Conservation (phyloP, 2,329 filamentous ascomycete genomes). For the Exophiala alcalophila region DNA sequence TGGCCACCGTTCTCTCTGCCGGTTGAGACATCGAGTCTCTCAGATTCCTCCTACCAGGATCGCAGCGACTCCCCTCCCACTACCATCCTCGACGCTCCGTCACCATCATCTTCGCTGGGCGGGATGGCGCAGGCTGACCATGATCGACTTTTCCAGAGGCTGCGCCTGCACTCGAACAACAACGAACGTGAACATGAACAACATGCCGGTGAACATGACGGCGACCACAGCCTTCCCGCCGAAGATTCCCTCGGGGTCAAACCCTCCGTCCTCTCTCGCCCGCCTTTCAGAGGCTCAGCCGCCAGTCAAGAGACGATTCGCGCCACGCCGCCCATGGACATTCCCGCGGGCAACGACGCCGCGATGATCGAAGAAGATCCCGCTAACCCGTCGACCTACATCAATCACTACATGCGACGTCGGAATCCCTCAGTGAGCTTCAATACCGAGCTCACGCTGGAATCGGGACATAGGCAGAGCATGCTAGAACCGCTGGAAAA, state of each 20-base stretch:
- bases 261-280: slow-evolving; percentile 13
- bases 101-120: slow-evolving; percentile 5
- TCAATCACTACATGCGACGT: slow-evolving; percentile 41
- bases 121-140: slow-evolving; percentile 26
- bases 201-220: slow-evolving; percentile 12
- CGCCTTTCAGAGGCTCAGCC: slow-evolving; percentile 15
- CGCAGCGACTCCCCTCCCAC: not conserved
- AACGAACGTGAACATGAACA: too few species aligned
- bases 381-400: slow-evolving; percentile 21
- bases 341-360: slow-evolving; percentile 42
- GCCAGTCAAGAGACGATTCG: slow-evolving; percentile 29
- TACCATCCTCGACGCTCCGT: not conserved
- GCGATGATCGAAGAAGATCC: slow-evolving; percentile 29
- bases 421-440: slow-evolving; percentile 44
- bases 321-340: slow-evolving; percentile 43
- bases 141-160: slow-evolving; percentile 10
- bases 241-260: not conserved
- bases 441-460: slow-evolving; percentile 41
- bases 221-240: not conserved
- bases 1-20: not conserved
- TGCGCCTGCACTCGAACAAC: slow-evolving; percentile 15
- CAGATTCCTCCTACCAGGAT: not conserved
- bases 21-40: slow-evolving; percentile 2
- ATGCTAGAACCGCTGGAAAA: slow-evolving; percentile 41
- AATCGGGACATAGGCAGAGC: slow-evolving; percentile 39